phyloP scores from a whole-genome alignment of 2,329 filamentous ascomycete genomes.

The Triangularia verruculosa region DNA sequence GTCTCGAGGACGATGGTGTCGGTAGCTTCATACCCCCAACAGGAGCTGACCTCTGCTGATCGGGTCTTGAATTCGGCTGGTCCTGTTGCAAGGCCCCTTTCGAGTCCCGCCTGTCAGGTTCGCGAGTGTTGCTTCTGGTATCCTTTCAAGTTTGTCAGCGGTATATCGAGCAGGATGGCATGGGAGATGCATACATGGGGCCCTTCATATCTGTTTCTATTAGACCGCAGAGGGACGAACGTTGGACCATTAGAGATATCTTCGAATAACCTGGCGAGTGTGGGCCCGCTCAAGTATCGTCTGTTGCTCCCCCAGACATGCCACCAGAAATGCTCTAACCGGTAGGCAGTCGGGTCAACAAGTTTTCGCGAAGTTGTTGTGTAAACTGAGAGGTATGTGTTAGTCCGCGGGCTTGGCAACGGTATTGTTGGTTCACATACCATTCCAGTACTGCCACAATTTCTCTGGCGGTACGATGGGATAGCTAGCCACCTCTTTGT shows the following conservation, averaged over 20 bases:
- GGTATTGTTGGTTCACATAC: conserved; percentile 35
- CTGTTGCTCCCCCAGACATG: conserved; percentile 61
- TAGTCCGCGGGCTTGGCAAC: conserved; percentile 6
- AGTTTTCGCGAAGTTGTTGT: conserved; percentile 58
- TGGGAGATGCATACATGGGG: not conserved
- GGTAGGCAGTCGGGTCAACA: conserved; percentile 59
- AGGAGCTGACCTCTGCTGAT: not conserved
- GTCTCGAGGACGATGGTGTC: conserved; percentile 43
- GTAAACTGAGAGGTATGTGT: conserved; percentile 45
- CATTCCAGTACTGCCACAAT: conserved; percentile 56
- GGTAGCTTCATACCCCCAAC: conserved; percentile 13
- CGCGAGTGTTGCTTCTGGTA: conserved; percentile 12
- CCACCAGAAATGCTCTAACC: conserved; percentile 65
- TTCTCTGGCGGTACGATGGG: conserved; percentile 46
- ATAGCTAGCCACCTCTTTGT: conserved; percentile 53
- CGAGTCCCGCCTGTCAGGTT: conserved; percentile 12
- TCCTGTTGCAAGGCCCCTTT: not conserved
- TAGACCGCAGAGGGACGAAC: conserved; percentile 50
- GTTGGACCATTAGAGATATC: conserved; percentile 58
- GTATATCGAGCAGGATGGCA: not conserved
- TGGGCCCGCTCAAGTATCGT: conserved; percentile 49
- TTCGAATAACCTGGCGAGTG: conserved; percentile 54
- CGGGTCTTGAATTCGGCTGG: not conserved
- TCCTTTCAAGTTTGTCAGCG: not conserved
- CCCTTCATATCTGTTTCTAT: not conserved